phyloP scores from a whole-genome alignment of 2,329 filamentous ascomycete species.

The Nigrograna mackinnonii region DNA sequence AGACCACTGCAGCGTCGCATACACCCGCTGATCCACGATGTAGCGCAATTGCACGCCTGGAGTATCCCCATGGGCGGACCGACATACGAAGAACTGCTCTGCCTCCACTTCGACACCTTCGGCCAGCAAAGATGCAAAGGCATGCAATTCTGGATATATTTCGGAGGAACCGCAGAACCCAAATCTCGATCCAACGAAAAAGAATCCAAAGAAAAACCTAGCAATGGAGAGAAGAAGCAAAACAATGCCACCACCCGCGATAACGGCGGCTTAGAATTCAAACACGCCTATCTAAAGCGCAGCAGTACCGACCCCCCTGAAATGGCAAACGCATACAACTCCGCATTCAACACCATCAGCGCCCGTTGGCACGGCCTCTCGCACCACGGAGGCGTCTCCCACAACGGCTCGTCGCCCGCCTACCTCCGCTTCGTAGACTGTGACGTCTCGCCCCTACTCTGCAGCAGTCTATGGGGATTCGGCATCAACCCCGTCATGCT shows the following conservation, averaged over 20 bases:
- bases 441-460: constrained; percentile 7
- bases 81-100: constrained; percentile 1
- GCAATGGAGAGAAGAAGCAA: background rate
- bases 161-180: constrained; percentile 1
- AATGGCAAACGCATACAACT: constrained; percentile 1
- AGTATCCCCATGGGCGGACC: background rate
- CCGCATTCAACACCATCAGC: constrained; percentile 3
- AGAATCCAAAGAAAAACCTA: background rate
- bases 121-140: background rate
- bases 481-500: background rate
- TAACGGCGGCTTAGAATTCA: background rate
- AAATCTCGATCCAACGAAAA: background rate
- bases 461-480: constrained; percentile 1
- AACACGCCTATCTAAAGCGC: background rate
- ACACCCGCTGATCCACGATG: constrained; percentile 2
- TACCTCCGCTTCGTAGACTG: constrained; percentile 7
- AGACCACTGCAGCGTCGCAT: too few species aligned
- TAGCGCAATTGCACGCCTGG: constrained; percentile 1
- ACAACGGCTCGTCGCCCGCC: background rate
- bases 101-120: background rate
- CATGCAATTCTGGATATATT: constrained; percentile 3
- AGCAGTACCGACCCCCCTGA: constrained; percentile 1
- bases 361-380: constrained; percentile 5
- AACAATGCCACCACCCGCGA: background rate
- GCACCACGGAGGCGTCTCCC: background rate